Evolutionary conservation across 2,329 filamentous ascomycete species (phyloP), one percentile per base, ranked within the genome.

Genomic region (Bipolaris gigantea): DNA sequence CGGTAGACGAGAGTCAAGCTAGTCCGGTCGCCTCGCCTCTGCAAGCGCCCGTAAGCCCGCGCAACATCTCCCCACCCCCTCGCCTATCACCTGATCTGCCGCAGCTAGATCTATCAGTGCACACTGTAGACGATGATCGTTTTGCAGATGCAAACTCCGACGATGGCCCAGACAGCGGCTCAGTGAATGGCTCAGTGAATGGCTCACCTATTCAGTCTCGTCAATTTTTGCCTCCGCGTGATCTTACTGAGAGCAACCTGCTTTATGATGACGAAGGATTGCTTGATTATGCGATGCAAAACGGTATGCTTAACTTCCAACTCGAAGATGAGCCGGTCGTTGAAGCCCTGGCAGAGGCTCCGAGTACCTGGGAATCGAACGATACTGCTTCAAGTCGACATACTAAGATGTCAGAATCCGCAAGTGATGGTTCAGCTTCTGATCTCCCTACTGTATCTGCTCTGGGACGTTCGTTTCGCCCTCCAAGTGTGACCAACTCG

Each of bases 81-180:
- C 23, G 42, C 46, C 19, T 44, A 56, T 35, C 41, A 25, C 54
- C 46, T 36, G 49, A 60, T 47, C 49, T 48, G 16, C 33, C 41
- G 21, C 51, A 10, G 2, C 53, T 73, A 39, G 52, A 58, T 15
- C 61, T 60, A 6, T 75, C 73, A 8, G 41, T 63, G 5, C 62
- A 68, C 18, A 73, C 72, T 19, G 66, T 65, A 27, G 76, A 76
- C 49, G 72, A 75, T 35, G 74, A 77, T 53, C 62, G 74, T 18
- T 77, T 76, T 61, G 74, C 76, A 18, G 75, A 79, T 62, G 75
- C 75, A 35, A 63, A 60, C 18, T 74, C 73, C n/a, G 72, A 75
- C 18, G 69, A 74, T 21, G 68, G 69, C 1, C 35, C 64, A 32
- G 57, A 61, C 32, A 56, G 51, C 8, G 60, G 46, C 35, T 57